Conservation (phyloP, 164 flowering plant species). For the grape (Vitis vinifera) region ASM3070453v1 NC_081808.1:2988001-2988500, state of each 20-base stretch:
- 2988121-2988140: constrained; percentile 12
- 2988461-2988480: constrained; percentile 51
- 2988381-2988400: constrained; percentile 44
- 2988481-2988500: constrained; percentile 32
- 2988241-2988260: constrained; percentile 3
- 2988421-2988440: constrained; percentile 58
- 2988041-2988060: constrained; percentile 3
- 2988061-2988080: constrained; percentile 17
- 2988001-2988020: constrained; percentile 60
- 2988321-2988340: constrained; percentile 43
- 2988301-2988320: constrained; percentile 22
- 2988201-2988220: constrained; percentile 59
- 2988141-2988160: constrained; percentile 30
- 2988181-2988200: constrained; percentile 91
- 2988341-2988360: constrained; percentile 66
- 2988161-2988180: constrained; percentile 76
- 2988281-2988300: constrained; percentile 8
- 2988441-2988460: constrained; percentile 47
- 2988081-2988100: constrained; percentile 18
- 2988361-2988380: constrained; percentile 41
- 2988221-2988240: constrained; percentile 19
- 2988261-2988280: constrained; percentile 12
- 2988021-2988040: constrained; percentile 26
- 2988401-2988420: constrained; percentile 55
- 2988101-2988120: constrained; percentile 25